Evolutionary conservation across 805 yeast species (phyloP).

Genomic region (Candida odintsovae): DNA sequence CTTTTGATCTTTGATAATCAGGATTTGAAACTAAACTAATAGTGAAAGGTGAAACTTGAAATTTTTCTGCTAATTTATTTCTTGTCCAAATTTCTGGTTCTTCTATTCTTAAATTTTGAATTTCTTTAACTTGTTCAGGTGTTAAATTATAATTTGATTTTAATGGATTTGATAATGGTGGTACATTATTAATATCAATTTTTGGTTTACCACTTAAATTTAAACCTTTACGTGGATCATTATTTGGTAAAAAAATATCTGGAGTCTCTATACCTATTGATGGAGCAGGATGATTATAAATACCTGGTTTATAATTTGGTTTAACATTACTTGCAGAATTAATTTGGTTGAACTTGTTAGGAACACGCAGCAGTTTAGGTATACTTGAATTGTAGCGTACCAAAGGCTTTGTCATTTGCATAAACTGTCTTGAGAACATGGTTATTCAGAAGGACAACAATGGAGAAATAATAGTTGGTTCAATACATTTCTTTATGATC

Average conservation of each 20-base stretch:
- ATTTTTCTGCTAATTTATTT: constrained; percentile 54
- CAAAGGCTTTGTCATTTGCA: not conserved
- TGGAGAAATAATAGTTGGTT: no score
- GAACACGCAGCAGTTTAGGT: constrained; percentile 26
- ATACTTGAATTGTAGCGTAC: not conserved
- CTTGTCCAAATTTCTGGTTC: constrained; percentile 65
- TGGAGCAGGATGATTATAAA: constrained; percentile 59
- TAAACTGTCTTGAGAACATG: not conserved
- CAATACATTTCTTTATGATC: no score
- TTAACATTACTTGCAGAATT: constrained; percentile 54
- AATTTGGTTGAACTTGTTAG: constrained; percentile 53
- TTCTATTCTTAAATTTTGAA: constrained; percentile 44
- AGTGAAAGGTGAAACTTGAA: constrained; percentile 43
- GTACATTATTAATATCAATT: constrained; percentile 25
- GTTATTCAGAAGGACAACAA: no score
- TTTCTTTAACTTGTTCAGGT: constrained; percentile 52
- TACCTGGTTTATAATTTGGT: constrained; percentile 53
- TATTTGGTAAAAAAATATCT: constrained; percentile 55
- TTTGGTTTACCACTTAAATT: constrained; percentile 23
- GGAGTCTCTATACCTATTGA: constrained; percentile 60
- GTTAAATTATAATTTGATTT: constrained; percentile 49
- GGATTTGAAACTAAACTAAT: constrained; percentile 50
- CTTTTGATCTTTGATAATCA: constrained; percentile 32
- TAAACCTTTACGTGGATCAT: constrained; percentile 49
- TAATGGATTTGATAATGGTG: constrained; percentile 30